Evolutionary conservation across 306 rosid species (phyloP).

Genomic region (Vachellia collinsii): DNA sequence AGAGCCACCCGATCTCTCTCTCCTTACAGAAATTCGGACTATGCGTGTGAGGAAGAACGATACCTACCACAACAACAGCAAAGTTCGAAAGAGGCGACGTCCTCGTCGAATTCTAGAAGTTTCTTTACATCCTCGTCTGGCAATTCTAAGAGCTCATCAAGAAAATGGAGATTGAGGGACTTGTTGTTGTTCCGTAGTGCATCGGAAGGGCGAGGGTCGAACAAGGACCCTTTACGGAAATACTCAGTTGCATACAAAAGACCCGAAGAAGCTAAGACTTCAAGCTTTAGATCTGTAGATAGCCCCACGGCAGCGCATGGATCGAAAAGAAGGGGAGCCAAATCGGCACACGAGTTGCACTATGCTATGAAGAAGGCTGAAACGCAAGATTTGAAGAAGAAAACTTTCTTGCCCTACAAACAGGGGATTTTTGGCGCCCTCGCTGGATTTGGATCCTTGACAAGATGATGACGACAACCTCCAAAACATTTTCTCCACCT

Average conservation of each 20-base stretch:
- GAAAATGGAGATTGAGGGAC: constrained; percentile 78
- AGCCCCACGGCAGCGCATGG: constrained; percentile 26
- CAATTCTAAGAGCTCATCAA: constrained; percentile 51
- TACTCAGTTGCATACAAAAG: constrained; percentile 47
- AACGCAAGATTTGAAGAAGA: constrained; percentile 78
- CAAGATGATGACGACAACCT: constrained; percentile 11
- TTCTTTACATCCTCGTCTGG: constrained; percentile 16
- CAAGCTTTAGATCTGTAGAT: constrained; percentile 59
- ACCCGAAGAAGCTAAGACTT: constrained; percentile 52
- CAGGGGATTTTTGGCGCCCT: constrained; percentile 81
- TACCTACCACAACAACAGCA: constrained; percentile 29
- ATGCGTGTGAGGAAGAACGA: constrained; percentile 53
- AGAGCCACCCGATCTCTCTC: constrained; percentile 78
- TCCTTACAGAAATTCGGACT: constrained; percentile 60
- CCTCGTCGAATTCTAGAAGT: constrained; percentile 6
- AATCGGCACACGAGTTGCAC: constrained; percentile 76
- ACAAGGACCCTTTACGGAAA: constrained; percentile 64
- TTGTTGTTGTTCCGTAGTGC: constrained; percentile 82
- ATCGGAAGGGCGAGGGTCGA: constrained; percentile 81
- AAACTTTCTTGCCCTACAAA: constrained; percentile 84
- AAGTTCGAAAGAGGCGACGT: constrained; percentile 28
- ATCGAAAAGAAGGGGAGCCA: constrained; percentile 42
- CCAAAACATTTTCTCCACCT: constrained; percentile 16
- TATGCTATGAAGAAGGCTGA: constrained; percentile 75
- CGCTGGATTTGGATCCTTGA: constrained; percentile 64